Conservation (phyloP, 768 basidiomycete species). For the Hirschioporus abietinus region DNA sequence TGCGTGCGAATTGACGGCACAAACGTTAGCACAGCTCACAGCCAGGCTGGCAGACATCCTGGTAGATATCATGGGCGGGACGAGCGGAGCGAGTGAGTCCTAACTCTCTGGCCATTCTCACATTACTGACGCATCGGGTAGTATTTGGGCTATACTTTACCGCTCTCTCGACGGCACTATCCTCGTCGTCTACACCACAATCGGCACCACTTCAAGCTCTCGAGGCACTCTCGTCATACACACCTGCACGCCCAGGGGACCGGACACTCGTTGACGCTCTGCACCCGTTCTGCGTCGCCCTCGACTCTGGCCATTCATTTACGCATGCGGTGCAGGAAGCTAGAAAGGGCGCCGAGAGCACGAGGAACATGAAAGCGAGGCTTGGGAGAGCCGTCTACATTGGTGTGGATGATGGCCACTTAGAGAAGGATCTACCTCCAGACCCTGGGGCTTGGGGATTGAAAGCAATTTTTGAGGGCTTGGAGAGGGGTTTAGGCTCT, state of each 20-base stretch:
- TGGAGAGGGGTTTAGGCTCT: conserved; percentile 19
- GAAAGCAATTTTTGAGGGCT: conserved; percentile 34
- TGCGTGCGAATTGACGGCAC: conserved; percentile 20
- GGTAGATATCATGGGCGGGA: conserved; percentile 52
- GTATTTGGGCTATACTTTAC: conserved; percentile 43
- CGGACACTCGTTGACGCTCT: conserved; percentile 56
- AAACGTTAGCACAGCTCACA: conserved; percentile 18
- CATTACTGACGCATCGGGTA: conserved; percentile 11
- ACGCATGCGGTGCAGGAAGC: conserved; percentile 31
- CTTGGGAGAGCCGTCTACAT: conserved; percentile 51
- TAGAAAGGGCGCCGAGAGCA: conserved; percentile 40
- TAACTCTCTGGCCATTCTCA: conserved; percentile 7
- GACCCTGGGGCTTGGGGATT: conserved; percentile 59
- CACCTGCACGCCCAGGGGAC: conserved; percentile 47
- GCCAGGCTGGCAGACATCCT: conserved; percentile 33
- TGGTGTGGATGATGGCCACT: conserved; percentile 23
- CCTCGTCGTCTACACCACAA: not conserved
- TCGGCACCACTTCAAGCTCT: conserved; percentile 21
- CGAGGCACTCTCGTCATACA: conserved; percentile 32
- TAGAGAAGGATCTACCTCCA: conserved; percentile 30
- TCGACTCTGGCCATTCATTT: conserved; percentile 20
- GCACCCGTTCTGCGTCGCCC: conserved; percentile 35
- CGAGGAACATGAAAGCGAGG: conserved; percentile 39
- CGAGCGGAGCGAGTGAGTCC: conserved; percentile 43
- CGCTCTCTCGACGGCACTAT: conserved; percentile 21